A percentile compares a stretch with the other conserved stretches of the same genome.
Evolutionary conservation across 805 yeast genomes (phyloP).

Genomic region (Candida insectalens): DNA sequence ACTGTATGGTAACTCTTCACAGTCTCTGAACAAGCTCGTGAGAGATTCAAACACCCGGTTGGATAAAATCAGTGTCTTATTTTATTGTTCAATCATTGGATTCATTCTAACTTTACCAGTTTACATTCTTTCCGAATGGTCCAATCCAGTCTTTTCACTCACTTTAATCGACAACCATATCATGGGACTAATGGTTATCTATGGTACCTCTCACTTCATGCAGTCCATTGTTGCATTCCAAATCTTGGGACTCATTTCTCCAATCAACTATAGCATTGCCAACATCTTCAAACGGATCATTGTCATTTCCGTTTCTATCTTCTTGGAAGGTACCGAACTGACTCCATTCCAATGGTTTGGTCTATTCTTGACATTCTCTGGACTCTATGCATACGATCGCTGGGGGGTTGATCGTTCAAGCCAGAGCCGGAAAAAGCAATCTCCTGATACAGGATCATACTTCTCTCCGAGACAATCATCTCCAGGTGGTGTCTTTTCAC

Average conservation of each 20-base stretch:
- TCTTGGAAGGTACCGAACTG: slow-evolving; percentile 47
- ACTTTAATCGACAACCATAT: slow-evolving; percentile 17
- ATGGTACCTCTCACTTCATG: slow-evolving; percentile 60
- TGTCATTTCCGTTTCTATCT: slow-evolving; percentile 54
- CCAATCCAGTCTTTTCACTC: slow-evolving; percentile 26
- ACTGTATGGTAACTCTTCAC: slow-evolving; percentile 16
- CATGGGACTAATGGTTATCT: slow-evolving; percentile 36
- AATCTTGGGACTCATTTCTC: slow-evolving; percentile 59
- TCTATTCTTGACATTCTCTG: slow-evolving; percentile 43
- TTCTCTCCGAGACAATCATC: no score
- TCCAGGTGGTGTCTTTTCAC: no score
- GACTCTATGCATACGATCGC: slow-evolving; percentile 62
- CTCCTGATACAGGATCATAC: neutral
- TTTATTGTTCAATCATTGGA: slow-evolving; percentile 65
- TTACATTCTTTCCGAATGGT: slow-evolving; percentile 48
- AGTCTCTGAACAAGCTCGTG: slow-evolving; percentile 14
- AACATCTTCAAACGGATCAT: slow-evolving; percentile 67
- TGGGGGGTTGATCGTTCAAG: slow-evolving; percentile 6
- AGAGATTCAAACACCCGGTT: slow-evolving; percentile 29
- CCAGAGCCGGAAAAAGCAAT: neutral
- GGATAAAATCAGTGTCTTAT: slow-evolving; percentile 63
- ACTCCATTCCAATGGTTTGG: slow-evolving; percentile 39
- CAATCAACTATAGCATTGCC: slow-evolving; percentile 73
- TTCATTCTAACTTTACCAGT: slow-evolving; percentile 57
- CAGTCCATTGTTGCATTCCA: slow-evolving; percentile 73